A percentile compares a stretch with the other conserved stretches of the same genome.
phyloP scores from a whole-genome alignment of 352 stramenopile species.

The Globisporangium cederbergense region DNA sequence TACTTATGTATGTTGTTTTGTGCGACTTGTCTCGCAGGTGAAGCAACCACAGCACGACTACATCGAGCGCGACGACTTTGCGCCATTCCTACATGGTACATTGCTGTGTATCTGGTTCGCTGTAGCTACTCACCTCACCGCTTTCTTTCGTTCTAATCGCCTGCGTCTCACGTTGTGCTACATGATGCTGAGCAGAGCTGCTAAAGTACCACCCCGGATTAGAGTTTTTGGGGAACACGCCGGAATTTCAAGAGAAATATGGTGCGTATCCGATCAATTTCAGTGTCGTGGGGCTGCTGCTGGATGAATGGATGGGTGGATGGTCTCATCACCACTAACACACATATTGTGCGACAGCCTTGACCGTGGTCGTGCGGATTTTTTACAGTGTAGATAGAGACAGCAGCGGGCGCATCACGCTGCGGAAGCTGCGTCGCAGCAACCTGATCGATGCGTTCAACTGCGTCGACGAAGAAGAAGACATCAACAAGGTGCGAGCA shows the following conservation, averaged over 20 bases:
- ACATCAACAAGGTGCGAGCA: conserved; percentile 97
- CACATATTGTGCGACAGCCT: conserved; percentile 43
- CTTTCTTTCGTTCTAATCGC: neutral
- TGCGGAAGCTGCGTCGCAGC: conserved; percentile 91
- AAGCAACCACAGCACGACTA: conserved; percentile 91
- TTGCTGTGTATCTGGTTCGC: neutral
- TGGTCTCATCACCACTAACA: neutral
- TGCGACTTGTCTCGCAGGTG: conserved; percentile 42
- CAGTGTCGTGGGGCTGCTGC: neutral
- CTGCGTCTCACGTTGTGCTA: neutral
- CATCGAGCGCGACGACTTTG: conserved; percentile 96
- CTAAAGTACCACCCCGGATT: conserved; percentile 91
- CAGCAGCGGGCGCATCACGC: conserved; percentile 94
- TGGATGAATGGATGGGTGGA: neutral
- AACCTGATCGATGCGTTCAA: conserved; percentile 96
- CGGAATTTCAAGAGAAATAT: conserved; percentile 99
- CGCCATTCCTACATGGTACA: conserved; percentile 93
- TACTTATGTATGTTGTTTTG: conserved; percentile 8
- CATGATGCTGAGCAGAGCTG: conserved; percentile 43
- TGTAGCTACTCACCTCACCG: neutral
- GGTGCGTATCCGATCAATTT: conserved; percentile 29
- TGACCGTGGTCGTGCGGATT: conserved; percentile 95
- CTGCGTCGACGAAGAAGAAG: conserved; percentile 97
- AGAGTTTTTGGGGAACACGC: conserved; percentile 96
- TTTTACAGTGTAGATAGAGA: conserved; percentile 94